Percentiles rank a stretch among this genome's conserved stretches.
These are phyloP conservation scores for Cochlearia excelsa DNA, from an alignment of 345 rosid species.

Conservation along the genomic window DNA sequence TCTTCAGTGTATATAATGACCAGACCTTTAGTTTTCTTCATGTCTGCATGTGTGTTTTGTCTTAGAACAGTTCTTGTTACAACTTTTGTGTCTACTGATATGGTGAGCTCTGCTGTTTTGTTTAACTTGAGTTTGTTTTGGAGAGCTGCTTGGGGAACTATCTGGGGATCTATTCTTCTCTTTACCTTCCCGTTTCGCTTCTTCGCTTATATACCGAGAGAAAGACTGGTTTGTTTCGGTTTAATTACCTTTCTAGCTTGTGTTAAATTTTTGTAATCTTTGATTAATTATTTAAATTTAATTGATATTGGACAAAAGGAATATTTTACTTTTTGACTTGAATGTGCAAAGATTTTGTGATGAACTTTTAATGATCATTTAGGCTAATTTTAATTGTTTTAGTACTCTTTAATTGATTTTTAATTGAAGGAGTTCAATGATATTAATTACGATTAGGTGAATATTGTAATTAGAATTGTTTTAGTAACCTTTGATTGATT, in stretches of 20 bases:
- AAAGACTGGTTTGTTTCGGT: slow-evolving; percentile 56
- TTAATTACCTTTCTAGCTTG: background rate
- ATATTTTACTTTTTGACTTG: background rate
- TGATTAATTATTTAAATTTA: no score
- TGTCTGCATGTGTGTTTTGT: slow-evolving; percentile 37
- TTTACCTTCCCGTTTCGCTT: slow-evolving; percentile 55
- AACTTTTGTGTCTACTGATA: slow-evolving; percentile 50
- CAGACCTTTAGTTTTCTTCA: slow-evolving; percentile 48
- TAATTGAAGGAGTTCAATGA: background rate
- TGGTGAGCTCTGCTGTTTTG: slow-evolving; percentile 45
- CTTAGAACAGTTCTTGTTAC: slow-evolving; percentile 44
- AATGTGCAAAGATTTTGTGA: background rate
- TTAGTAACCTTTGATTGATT: no score
- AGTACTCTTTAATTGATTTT: background rate
- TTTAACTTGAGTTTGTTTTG: slow-evolving; percentile 49
- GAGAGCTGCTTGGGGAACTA: slow-evolving; percentile 43
- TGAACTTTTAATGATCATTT: background rate
- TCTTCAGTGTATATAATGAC: slow-evolving; percentile 34
- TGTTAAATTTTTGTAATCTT: background rate
- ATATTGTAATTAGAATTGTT: no score
- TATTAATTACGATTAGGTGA: no score
- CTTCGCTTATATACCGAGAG: slow-evolving; percentile 55
- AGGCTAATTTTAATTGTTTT: background rate
- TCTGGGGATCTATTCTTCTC: slow-evolving; percentile 42
- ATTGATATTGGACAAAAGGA: background rate